Conservation (phyloP, 805 yeast species). For the Starmerella potacharoeniae region DNA sequence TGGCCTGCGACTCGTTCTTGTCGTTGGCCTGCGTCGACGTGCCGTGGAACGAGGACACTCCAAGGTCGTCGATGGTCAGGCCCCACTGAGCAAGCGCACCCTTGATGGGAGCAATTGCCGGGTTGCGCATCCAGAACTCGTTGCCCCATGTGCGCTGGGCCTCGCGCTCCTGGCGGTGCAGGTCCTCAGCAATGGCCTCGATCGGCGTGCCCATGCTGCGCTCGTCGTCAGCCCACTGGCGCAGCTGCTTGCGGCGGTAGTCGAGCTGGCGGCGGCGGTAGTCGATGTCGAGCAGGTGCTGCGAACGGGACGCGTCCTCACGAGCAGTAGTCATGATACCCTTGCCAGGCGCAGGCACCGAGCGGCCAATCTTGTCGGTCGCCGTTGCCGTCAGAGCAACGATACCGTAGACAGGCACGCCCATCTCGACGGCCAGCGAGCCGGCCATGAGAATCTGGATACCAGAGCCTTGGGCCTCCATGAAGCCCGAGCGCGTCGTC, state of each 20-base stretch:
- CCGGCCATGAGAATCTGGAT: slow-evolving; percentile 94
- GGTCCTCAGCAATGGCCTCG: slow-evolving; percentile 77
- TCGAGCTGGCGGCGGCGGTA: slow-evolving; percentile 89
- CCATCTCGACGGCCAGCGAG: slow-evolving; percentile 88
- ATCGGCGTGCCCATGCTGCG: slow-evolving; percentile 62
- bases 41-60: slow-evolving; percentile 98
- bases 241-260: slow-evolving; percentile 64
- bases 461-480: slow-evolving; percentile 99
- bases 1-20: slow-evolving; percentile 90
- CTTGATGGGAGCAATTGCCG: slow-evolving; percentile 91
- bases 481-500: slow-evolving; percentile 90
- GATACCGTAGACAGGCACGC: slow-evolving; percentile 96
- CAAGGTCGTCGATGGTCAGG: slow-evolving; percentile 86
- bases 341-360: slow-evolving; percentile 99
- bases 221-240: slow-evolving; percentile 77
- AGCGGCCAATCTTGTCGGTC: slow-evolving; percentile 95
- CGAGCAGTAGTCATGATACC: slow-evolving; percentile 98
- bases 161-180: slow-evolving; percentile 68
- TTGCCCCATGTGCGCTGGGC: slow-evolving; percentile 94
- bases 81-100: slow-evolving; percentile 94
- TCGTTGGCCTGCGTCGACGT: slow-evolving; percentile 98
- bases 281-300: slow-evolving; percentile 53
- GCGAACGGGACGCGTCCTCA: slow-evolving; percentile 70
- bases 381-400: slow-evolving; percentile 94
- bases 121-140: slow-evolving; percentile 79